Evolutionary conservation across 148 eudicot species (phyloP).

Genomic region (Chenopodium berlandieri): DNA sequence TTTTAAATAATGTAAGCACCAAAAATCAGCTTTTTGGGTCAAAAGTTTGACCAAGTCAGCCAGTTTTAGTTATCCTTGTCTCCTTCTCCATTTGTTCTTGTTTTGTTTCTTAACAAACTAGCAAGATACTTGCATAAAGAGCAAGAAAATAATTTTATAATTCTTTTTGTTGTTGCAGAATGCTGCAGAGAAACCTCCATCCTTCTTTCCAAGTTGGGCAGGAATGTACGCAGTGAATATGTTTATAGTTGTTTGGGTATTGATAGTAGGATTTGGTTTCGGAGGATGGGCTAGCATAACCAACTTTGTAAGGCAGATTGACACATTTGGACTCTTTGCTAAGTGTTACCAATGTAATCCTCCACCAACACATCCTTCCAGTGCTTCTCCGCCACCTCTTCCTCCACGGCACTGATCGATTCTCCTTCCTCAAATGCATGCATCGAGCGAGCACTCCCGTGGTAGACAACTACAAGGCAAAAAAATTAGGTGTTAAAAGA

Average conservation of each 20-base stretch:
- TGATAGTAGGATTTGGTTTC: conserved; percentile 81
- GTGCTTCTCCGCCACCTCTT: conserved; percentile 14
- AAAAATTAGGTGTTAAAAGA: not conserved
- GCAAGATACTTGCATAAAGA: not conserved
- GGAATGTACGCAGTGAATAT: conserved; percentile 66
- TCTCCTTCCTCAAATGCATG: not conserved
- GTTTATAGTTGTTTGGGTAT: conserved; percentile 70
- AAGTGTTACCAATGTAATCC: conserved; percentile 89
- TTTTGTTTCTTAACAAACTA: not conserved
- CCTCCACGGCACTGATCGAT: conserved; percentile 2
- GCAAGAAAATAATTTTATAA: not conserved
- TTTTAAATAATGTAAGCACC: not conserved
- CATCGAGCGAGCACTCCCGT: not conserved
- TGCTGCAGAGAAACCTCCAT: conserved; percentile 89
- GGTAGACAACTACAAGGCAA: not conserved
- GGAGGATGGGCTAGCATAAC: conserved; percentile 96
- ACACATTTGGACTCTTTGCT: conserved; percentile 86
- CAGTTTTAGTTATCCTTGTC: not conserved
- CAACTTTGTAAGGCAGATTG: conserved; percentile 71
- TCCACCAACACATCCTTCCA: conserved; percentile 27
- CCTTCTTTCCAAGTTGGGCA: conserved; percentile 75
- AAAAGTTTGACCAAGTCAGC: not conserved
- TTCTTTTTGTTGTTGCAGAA: conserved; percentile 41
- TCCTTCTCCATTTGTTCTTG: not conserved
- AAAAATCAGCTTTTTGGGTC: not conserved